Evolutionary conservation across 2,329 filamentous ascomycete genomes (phyloP).

Genomic region (Pseudogymnoascus verrucosus): DNA sequence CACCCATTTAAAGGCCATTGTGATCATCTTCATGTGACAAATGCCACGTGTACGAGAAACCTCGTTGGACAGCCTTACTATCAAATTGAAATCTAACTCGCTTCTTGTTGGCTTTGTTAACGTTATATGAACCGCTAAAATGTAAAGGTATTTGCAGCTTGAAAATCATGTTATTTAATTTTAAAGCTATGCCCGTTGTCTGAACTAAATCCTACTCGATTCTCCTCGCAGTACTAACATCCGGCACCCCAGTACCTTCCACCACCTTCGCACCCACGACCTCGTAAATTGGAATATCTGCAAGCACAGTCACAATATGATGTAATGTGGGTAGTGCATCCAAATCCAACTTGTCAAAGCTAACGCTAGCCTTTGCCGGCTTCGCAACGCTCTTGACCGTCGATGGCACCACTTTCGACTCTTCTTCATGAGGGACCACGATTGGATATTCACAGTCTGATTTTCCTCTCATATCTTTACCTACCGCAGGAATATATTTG

Average conservation of each 20-base stretch:
- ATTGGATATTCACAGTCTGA: constrained; percentile 47
- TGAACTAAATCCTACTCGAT: constrained; percentile 23
- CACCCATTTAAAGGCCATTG: not conserved
- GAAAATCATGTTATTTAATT: not conserved
- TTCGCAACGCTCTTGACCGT: constrained; percentile 1
- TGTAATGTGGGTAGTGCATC: constrained; percentile 51
- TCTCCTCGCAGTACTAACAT: constrained; percentile 32
- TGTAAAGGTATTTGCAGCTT: not conserved
- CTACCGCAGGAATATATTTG: constrained; percentile 49
- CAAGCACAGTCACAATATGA: constrained; percentile 44
- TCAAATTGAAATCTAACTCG: not conserved
- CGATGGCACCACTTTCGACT: constrained; percentile 22
- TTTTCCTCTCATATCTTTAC: constrained; percentile 35
- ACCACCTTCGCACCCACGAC: constrained; percentile 48
- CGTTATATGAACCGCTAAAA: not conserved
- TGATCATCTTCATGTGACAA: not conserved
- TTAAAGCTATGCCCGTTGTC: not conserved
- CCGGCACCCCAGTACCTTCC: constrained; percentile 44
- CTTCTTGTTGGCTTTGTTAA: not conserved
- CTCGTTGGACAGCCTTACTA: not conserved
- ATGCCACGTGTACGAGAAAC: not conserved
- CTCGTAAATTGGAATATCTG: constrained; percentile 49
- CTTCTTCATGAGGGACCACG: constrained; percentile 13
- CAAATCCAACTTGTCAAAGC: constrained; percentile 44
- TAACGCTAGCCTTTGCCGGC: constrained; percentile 33